These are phyloP conservation scores for Globisporangium apiculatum DNA, from an alignment of 352 stramenopile species.

Conservation along the genomic window DNA sequence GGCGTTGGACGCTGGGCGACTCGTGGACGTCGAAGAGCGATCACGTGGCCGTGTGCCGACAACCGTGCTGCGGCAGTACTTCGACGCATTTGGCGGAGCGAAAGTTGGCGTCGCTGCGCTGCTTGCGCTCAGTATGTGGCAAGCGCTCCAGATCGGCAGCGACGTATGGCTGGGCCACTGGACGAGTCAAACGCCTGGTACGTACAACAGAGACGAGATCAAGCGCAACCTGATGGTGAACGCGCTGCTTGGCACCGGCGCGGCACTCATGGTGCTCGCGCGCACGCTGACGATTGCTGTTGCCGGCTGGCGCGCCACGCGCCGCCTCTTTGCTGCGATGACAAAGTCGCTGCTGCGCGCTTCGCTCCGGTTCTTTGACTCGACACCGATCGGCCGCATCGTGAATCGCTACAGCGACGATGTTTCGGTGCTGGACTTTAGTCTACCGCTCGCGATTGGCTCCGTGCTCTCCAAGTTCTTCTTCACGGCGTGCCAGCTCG, in stretches of 20 bases:
- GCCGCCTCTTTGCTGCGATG: constrained; percentile 64
- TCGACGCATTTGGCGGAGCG: constrained; percentile 5
- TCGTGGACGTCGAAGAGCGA: constrained; percentile 7
- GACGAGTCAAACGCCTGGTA: constrained; percentile 54
- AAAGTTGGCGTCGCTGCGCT: constrained; percentile 7
- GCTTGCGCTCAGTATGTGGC: constrained; percentile 33
- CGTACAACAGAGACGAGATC: constrained; percentile 26
- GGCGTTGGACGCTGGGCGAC: constrained; percentile 1
- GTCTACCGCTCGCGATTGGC: constrained; percentile 52
- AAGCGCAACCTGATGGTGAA: constrained; percentile 16
- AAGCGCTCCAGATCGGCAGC: constrained; percentile 41
- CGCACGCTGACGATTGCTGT: constrained; percentile 17
- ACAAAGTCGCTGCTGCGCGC: constrained; percentile 66
- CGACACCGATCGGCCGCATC: constrained; percentile 72
- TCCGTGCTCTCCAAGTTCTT: not conserved
- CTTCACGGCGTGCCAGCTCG: constrained; percentile 23
- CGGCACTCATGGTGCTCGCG: constrained; percentile 22
- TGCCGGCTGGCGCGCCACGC: constrained; percentile 20
- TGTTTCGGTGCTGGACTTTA: constrained; percentile 43
- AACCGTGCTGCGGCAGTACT: constrained; percentile 10
- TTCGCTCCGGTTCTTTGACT: constrained; percentile 86
- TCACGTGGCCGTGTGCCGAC: constrained; percentile 7
- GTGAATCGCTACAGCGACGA: constrained; percentile 86
- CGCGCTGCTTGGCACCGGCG: constrained; percentile 10
- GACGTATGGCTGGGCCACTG: constrained; percentile 85